Evolutionary conservation across 2,329 filamentous ascomycete species (phyloP), one percentile per base, ranked within the genome.

Genomic region (Plenodomus biglobosus): DNA sequence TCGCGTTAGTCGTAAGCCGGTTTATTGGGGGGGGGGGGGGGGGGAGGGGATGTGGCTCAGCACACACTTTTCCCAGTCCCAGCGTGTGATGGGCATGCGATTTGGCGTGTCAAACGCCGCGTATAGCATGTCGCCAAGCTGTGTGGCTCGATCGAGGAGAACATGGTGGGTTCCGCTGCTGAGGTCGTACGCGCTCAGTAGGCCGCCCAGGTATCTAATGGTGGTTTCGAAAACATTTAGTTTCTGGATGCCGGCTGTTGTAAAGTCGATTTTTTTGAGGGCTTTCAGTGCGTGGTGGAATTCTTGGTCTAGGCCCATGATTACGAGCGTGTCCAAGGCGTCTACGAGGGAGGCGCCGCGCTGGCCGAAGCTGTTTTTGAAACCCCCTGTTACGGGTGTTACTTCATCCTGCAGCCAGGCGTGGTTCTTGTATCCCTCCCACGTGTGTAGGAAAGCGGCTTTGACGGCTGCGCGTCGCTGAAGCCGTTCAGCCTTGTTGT

Each of bases 271-370:
- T 10, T 74, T 74, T 35, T 75, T 75, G 2, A 79, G 74, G 2
- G 78, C 80, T 21, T 71, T 69, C 2, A 79, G 76, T 3, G 83
- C 82, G 17, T 76, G 65, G 41, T 77, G 69, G 55, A 86, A 85
- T 24, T 86, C 83, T 1, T 78, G 71, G 24, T 75, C 68, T 36
- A 85, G 66, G 6, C 70, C 82, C 82, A 85, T 84, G 38, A 86
- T 85, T 75, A 78, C 80, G 2, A 86, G 75, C 0, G 82, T 84
- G 51, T 85, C 83, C 42, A 86, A 73, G 0, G 77, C 71, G 59
- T 86, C 84, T 19, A 86, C 77, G 41, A 85, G 65, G 0, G 82
- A 84, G 2, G 82, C 83, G 0, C 75, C 81, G 76, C 80, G 83
- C 19, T 78, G 77, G 8, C 79, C 78, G 56, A 81, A 81, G 0